These are phyloP conservation scores for Microthyrium microscopicum DNA, from an alignment of 2,329 filamentous ascomycete species.

Conservation along the genomic window DNA sequence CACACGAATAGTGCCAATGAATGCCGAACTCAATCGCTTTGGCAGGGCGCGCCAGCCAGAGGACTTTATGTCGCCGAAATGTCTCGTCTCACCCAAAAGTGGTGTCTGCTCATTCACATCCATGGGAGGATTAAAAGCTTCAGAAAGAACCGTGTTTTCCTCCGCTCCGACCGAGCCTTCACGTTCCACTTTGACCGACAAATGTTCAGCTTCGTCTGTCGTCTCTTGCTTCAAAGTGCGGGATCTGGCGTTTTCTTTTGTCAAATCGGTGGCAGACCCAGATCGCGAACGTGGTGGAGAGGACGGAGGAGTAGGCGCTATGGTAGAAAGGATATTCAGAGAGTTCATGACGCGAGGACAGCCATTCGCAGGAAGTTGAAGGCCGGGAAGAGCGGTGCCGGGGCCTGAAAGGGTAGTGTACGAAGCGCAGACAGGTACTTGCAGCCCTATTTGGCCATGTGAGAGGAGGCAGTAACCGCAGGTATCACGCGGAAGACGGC, in stretches of 20 bases:
- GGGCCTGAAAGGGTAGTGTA: constrained; percentile 4
- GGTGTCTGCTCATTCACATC: constrained; percentile 50
- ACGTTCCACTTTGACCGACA: too few species aligned
- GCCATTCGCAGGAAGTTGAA: constrained; percentile 25
- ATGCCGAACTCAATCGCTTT: constrained; percentile 50
- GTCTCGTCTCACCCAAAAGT: constrained; percentile 30
- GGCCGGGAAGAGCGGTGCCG: neutral
- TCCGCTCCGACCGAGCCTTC: constrained; percentile 13
- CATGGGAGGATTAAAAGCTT: constrained; percentile 9
- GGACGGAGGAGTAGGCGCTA: constrained; percentile 37
- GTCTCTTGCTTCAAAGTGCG: neutral
- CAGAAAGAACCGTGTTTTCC: too few species aligned
- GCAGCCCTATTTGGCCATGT: neutral
- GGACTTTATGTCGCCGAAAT: constrained; percentile 18
- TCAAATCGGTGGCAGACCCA: constrained; percentile 26
- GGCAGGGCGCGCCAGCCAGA: constrained; percentile 36
- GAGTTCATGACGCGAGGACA: constrained; percentile 70
- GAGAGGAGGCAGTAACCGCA: too few species aligned
- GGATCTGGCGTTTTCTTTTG: neutral
- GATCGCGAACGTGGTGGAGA: constrained; percentile 37
- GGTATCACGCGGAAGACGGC: too few species aligned
- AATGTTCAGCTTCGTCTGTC: constrained; percentile 6
- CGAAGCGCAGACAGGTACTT: neutral
- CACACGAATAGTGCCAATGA: constrained; percentile 63
- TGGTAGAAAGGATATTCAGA: constrained; percentile 78